Conservation (phyloP, 305 asterid species). For the Fraxinus angustifolia region DNA sequence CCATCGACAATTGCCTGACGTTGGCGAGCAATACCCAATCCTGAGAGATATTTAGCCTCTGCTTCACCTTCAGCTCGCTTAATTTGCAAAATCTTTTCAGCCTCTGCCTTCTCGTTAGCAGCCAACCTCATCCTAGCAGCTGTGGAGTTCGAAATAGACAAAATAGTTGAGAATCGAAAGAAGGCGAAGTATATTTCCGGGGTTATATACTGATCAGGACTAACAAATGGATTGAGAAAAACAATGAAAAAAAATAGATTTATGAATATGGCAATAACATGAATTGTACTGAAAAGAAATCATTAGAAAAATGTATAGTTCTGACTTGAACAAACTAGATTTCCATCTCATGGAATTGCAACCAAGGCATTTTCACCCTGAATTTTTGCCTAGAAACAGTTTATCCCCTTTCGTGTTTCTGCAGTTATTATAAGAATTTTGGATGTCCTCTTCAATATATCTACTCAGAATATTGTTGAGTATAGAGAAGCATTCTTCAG, state of each 20-base stretch:
- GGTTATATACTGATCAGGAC: background rate
- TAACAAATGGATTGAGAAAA: background rate
- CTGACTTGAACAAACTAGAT: background rate
- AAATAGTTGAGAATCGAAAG: background rate
- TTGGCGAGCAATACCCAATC: conserved; percentile 22
- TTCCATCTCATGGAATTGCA: background rate
- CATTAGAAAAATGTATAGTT: background rate
- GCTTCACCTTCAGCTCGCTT: conserved; percentile 18
- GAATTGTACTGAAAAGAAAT: background rate
- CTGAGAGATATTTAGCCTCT: conserved; percentile 12
- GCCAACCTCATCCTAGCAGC: conserved; percentile 15
- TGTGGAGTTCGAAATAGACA: background rate
- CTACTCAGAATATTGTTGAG: background rate
- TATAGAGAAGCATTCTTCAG: background rate
- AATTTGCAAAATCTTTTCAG: background rate
- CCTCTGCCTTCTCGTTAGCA: conserved; percentile 7
- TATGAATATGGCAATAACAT: background rate
- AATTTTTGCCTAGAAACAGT: background rate
- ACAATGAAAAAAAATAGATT: background rate
- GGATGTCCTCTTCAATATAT: background rate
- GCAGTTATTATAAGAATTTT: background rate
- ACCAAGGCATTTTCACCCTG: background rate
- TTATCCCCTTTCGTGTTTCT: background rate
- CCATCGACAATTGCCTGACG: conserved; percentile 24
- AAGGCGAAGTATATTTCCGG: background rate